Conservation (phyloP, 441 rosid genomes). For the Erysimum pusillum region DNA sequence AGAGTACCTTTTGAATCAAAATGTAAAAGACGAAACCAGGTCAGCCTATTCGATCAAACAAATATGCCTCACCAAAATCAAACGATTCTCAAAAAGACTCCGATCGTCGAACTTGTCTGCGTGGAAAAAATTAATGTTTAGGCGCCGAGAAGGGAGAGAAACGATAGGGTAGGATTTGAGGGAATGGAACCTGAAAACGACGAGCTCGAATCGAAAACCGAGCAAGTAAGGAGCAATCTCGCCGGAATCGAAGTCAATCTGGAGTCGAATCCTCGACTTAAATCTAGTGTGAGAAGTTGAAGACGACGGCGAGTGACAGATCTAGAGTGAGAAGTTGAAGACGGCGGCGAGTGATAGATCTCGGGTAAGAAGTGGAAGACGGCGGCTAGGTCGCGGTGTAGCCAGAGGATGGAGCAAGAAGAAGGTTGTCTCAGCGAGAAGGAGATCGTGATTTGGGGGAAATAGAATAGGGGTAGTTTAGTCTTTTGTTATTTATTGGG, state of each 20-base stretch:
- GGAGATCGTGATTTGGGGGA: no score
- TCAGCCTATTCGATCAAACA: constrained; percentile 17
- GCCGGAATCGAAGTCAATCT: constrained; percentile 24
- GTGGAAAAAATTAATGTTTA: constrained; percentile 36
- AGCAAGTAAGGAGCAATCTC: constrained; percentile 8
- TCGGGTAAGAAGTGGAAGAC: no score
- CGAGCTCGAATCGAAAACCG: constrained; percentile 29
- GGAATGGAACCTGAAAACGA: constrained; percentile 29
- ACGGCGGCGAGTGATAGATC: no score
- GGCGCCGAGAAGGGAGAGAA: constrained; percentile 22
- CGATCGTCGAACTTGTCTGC: constrained; percentile 11
- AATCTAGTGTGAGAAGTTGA: no score
- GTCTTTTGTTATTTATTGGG: no score
- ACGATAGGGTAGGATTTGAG: not conserved
- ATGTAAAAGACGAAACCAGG: constrained; percentile 12
- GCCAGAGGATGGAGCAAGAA: no score
- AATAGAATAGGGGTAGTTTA: no score
- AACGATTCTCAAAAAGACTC: constrained; percentile 2
- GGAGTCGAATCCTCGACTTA: no score
- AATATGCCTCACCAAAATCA: not conserved
- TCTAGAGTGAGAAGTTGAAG: no score
- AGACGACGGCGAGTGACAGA: no score
- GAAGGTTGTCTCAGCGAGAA: no score
- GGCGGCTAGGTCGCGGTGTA: no score
- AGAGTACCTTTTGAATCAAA: not conserved